A percentile compares a stretch with the other conserved stretches of the same genome.
Conservation (phyloP, 306 rosid genomes). For the Acacia acuminata region DNA sequence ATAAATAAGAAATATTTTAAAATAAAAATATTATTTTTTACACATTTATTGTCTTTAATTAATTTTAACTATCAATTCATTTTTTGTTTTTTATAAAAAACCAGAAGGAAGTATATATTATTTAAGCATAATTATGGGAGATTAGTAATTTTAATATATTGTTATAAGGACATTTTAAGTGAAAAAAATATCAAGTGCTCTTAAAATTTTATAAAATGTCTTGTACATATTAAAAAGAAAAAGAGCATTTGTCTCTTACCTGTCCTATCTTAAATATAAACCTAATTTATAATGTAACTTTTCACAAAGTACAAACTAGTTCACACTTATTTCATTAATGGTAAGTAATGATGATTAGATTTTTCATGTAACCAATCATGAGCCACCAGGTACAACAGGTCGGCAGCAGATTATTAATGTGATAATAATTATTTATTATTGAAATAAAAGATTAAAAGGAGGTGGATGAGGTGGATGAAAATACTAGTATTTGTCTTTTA, state of each 20-base stretch:
- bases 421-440: no score
- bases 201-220: no score
- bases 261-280: no score
- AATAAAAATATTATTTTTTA: no score
- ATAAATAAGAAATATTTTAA: no score
- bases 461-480: not conserved
- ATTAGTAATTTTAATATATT: not conserved
- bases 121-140: not conserved
- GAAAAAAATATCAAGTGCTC: not conserved
- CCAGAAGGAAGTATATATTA: no score
- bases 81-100: no score
- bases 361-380: not conserved
- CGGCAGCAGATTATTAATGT: not conserved
- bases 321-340: not conserved
- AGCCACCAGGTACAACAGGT: not conserved
- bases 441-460: not conserved
- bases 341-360: not conserved
- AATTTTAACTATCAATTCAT: no score
- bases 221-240: not conserved
- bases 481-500: conserved; percentile 1
- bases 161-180: not conserved
- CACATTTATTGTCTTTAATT: no score
- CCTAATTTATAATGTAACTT: no score
- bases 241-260: no score
- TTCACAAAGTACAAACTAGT: no score